Base-by-base conservation (phyloP, 257 asterid species). In the Buddleja alternifolia region DNA sequence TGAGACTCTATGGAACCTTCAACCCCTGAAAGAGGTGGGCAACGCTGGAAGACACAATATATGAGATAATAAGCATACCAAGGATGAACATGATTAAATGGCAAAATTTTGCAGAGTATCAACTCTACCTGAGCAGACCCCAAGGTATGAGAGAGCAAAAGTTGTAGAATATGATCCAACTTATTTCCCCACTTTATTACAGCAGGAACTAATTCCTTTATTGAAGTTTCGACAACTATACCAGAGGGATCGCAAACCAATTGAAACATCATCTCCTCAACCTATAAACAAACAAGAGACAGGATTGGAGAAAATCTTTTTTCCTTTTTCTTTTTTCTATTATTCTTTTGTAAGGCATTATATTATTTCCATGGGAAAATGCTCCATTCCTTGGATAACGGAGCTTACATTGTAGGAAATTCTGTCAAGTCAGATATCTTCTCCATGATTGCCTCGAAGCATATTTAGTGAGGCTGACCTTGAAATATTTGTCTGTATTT, bases 391-490 rank as follows among this genome's bases (percentile, higher is more conserved):
- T 95, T 89, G 85, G 95, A 85, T 81, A 87, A 87, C 88, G 88
- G 96, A 94, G 99, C 99, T 94, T 91, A 94, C 97, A 75, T 87
- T 88, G 92, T 84, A 84, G 81, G 86, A 74, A 85, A 90, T 80
- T 80, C 89, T 85, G 88, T 83, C 90, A 88, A 87, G 94, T 90
- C 95, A 86, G 93, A 88, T 81, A 85, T 85, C 96, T 87, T 87
- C 96, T 84, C 96, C 97, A 81, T 85, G 97, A 89, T 90, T 87
- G 92, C 97, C 97, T 85, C 86, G 95, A 91, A 91, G 95, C 97
- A 87, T 85, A 84, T 91, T 78, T 89, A 94, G 99, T 89, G 99
- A 87, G 93, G 97, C 97, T 94, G 97, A 94, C 99, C 99, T 94
- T 94, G 97, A 89, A 84, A 94, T 94, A 91, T 94, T 94, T 94